phyloP scores from a whole-genome alignment of 2,329 filamentous ascomycete genomes.

The Fusarium tjaetaba region DNA sequence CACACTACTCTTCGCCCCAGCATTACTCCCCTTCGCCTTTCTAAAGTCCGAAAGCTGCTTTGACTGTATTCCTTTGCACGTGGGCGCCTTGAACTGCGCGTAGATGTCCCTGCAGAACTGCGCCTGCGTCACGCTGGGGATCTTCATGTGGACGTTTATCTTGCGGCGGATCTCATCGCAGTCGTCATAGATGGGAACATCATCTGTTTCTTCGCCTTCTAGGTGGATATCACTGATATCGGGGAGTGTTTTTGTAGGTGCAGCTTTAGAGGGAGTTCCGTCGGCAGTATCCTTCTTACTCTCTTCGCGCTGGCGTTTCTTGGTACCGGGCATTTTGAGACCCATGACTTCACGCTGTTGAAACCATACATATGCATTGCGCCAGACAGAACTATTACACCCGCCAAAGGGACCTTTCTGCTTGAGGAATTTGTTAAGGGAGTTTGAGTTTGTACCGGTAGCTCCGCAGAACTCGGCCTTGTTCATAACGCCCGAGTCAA shows the following conservation, averaged over 20 bases:
- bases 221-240: neutral
- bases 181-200: neutral
- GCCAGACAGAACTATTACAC: neutral
- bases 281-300: neutral
- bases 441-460: slow-evolving; percentile 3
- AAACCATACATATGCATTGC: slow-evolving; percentile 5
- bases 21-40: neutral
- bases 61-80: slow-evolving; percentile 3
- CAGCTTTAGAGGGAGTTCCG: neutral
- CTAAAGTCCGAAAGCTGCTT: slow-evolving; percentile 17
- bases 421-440: neutral
- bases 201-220: neutral
- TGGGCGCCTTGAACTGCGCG: neutral
- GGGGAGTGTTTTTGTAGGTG: neutral
- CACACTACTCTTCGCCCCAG: neutral
- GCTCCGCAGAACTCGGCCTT: neutral
- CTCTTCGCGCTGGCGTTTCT: neutral
- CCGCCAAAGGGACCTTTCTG: neutral
- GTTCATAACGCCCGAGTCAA: neutral
- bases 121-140: neutral
- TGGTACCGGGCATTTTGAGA: slow-evolving; percentile 5
- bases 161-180: slow-evolving; percentile 15
- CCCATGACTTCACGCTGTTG: slow-evolving; percentile 1
- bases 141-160: slow-evolving; percentile 9
- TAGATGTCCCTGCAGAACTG: slow-evolving; percentile 7